A percentile compares a stretch with the other conserved stretches of the same genome.
Conservation (phyloP, 148 eudicot genomes). For the Euryodendron excelsum region DNA sequence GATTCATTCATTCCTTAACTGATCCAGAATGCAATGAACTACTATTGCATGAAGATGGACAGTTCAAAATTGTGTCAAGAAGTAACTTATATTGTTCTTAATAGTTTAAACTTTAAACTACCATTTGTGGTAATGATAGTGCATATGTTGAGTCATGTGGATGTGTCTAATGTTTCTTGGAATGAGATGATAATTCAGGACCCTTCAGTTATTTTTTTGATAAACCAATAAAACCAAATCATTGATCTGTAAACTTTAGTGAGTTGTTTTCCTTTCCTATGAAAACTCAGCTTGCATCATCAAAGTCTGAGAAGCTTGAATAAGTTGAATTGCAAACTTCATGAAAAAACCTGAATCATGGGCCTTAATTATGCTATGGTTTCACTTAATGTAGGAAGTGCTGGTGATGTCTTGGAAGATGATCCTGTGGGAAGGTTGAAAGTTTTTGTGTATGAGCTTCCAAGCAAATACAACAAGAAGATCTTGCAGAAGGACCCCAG, state of each 20-base stretch:
- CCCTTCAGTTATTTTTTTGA: not conserved
- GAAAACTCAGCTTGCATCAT: too few species aligned
- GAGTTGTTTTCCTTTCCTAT: not conserved
- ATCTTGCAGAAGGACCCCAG: constrained; percentile 87
- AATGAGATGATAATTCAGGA: not conserved
- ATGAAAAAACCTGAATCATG: not conserved
- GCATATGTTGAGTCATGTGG: too few species aligned
- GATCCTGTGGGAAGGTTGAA: constrained; percentile 93
- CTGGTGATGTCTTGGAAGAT: constrained; percentile 98
- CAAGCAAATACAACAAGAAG: constrained; percentile 98
- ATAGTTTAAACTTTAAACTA: too few species aligned
- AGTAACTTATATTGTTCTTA: too few species aligned
- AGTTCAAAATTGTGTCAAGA: too few species aligned
- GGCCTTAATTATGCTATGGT: not conserved
- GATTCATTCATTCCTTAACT: too few species aligned
- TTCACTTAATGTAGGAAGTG: constrained; percentile 54
- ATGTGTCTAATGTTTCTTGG: too few species aligned
- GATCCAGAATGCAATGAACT: too few species aligned
- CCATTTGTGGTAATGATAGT: too few species aligned
- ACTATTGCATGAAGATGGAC: too few species aligned
- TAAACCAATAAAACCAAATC: not conserved
- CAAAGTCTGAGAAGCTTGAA: too few species aligned
- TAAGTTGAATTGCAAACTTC: too few species aligned
- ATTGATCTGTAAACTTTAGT: not conserved
- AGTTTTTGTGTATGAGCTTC: constrained; percentile 96